phyloP scores from a whole-genome alignment of 805 yeast genomes.

The Candida maesae region DNA sequence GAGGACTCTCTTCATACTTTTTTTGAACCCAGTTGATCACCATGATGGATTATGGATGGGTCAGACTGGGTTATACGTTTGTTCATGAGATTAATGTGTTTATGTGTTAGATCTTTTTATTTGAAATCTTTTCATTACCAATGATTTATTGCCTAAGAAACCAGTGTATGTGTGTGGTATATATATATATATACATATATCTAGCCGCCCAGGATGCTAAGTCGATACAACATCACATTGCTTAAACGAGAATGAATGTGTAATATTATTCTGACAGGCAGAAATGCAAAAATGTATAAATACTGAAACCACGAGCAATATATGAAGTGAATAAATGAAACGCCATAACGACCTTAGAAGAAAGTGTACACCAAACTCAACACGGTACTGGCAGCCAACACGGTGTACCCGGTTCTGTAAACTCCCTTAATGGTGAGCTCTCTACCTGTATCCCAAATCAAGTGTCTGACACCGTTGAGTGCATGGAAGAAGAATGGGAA shows the following conservation, averaged over 20 bases:
- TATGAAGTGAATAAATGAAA: no score
- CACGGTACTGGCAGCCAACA: constrained; percentile 56
- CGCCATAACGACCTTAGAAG: no score
- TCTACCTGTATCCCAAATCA: constrained; percentile 87
- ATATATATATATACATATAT: no score
- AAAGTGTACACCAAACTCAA: constrained; percentile 47
- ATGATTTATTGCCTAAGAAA: no score
- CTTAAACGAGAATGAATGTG: no score
- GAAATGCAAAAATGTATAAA: constrained; percentile 2
- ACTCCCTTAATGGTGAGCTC: constrained; percentile 83
- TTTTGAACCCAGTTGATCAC: no score
- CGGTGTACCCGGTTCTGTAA: constrained; percentile 86
- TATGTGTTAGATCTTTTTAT: neutral
- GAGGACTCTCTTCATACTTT: no score
- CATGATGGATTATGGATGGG: no score
- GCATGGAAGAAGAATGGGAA: constrained; percentile 86
- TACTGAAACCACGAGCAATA: no score
- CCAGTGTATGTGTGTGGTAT: no score
- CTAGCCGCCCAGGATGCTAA: no score
- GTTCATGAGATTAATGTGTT: constrained; percentile 1
- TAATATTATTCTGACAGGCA: neutral
- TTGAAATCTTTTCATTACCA: neutral
- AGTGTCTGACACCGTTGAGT: constrained; percentile 87
- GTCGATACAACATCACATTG: no score
- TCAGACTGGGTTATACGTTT: neutral